Evolutionary conservation across 768 basidiomycete species (phyloP).

Genomic region (Rhizopogon vesiculosus): DNA sequence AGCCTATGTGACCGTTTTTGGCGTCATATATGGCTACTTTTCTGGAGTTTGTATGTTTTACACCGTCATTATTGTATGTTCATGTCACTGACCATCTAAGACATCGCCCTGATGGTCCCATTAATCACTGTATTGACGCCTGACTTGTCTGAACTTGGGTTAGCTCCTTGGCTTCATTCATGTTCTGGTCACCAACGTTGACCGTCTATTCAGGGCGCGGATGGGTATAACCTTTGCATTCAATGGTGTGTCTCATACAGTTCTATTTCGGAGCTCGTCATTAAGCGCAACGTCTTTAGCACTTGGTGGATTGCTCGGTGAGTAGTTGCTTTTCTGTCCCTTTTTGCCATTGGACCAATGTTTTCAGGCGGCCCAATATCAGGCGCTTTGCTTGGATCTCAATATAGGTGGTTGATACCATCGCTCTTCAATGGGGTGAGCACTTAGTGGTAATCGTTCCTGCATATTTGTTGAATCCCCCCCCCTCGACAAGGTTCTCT

Average conservation of each 20-base stretch:
- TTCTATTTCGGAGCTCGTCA: too few species aligned
- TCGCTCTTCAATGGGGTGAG: conserved; percentile 46
- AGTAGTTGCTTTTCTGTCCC: neutral
- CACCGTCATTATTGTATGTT: too few species aligned
- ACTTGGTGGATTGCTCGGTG: conserved; percentile 16
- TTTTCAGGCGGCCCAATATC: conserved; percentile 50
- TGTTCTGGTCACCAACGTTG: neutral
- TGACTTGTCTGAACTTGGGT: conserved; percentile 49
- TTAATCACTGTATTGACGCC: conserved; percentile 40
- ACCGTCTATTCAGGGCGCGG: conserved; percentile 17
- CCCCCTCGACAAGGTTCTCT: neutral
- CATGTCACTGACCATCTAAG: conserved; percentile 12
- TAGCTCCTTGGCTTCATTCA: conserved; percentile 1
- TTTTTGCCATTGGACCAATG: conserved; percentile 21
- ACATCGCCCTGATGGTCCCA: conserved; percentile 37
- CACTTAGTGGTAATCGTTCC: neutral
- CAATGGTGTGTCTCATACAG: conserved; percentile 25
- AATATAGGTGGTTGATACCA: conserved; percentile 55
- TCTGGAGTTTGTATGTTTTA: conserved; percentile 37
- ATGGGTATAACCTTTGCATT: conserved; percentile 48
- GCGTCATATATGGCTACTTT: conserved; percentile 44
- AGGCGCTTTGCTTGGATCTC: conserved; percentile 47
- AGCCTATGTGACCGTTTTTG: conserved; percentile 36
- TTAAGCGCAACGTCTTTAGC: conserved; percentile 5
- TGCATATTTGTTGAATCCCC: neutral